Base-by-base conservation (phyloP, 2,329 filamentous ascomycete genomes). In the Blastomyces percursus region DNA sequence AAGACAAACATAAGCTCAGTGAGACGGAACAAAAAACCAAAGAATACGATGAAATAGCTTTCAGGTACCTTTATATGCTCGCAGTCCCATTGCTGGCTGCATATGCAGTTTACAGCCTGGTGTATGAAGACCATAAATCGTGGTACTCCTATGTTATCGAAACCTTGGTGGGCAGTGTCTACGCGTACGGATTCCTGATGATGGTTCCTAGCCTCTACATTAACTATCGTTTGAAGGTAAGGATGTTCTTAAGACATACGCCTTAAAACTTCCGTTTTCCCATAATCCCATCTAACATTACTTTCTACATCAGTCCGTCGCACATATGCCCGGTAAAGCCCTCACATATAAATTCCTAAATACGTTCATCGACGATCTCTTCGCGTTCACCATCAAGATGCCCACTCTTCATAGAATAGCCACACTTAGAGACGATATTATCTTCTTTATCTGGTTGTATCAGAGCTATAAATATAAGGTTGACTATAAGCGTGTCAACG, bases 371-470 rank as follows among this genome's bases (percentile, higher is more conserved):
- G 94, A 99, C 76, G 94, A 99, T 73, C 81, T 99, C 40, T 99
- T 99, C 72, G 94, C 94, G 1, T 99, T 97, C 72, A 99, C 94
- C 48, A 96, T 99, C 80, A 97, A 97, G 80, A 99, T 99, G 94
- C 94, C 94, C 0, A 85, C 92, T 66, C 81, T 99, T 60, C 94
- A 99, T 76, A 86, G 94, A 19, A 81, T 99, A 59, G 91, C 94
- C 0, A 97, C 94, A 0, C 83, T 99, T 66, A 84, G 94, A 64
- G 94, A 99, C 74, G 94, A 99, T 72, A 82, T 99, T 67, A 97
- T 99, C 73, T 99, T 99, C 82, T 99, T 99, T 74, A 82, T 99
- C 64, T 99, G 96, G 78, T 70, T 99, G 3, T 99, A 99, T 77
- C 94, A 99, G 79, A 85, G 87, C 65, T 99, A 86, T 84, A 88